Conservation (phyloP, 768 basidiomycete genomes). For the Trametes gibbosa region DNA sequence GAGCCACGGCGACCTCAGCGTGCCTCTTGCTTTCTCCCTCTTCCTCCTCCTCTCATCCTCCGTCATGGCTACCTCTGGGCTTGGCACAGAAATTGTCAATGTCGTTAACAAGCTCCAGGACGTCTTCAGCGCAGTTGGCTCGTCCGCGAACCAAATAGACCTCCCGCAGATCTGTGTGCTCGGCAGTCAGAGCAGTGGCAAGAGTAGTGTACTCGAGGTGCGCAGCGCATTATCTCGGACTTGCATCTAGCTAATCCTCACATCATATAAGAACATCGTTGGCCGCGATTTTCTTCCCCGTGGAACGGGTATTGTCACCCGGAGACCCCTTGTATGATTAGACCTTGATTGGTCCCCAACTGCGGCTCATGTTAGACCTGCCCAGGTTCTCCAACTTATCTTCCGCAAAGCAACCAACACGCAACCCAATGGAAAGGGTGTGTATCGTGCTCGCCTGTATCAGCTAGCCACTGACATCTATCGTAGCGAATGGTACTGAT, state of each 20-base stretch:
- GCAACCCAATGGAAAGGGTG: conserved; percentile 46
- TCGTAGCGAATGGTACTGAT: conserved; percentile 39
- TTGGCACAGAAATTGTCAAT: conserved; percentile 78
- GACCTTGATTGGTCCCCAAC: not conserved
- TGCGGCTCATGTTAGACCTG: not conserved
- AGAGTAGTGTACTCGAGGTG: conserved; percentile 91
- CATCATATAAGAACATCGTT: conserved; percentile 76
- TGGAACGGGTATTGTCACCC: conserved; percentile 97
- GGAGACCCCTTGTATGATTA: conserved; percentile 81
- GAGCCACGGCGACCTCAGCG: not conserved
- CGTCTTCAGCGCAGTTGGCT: conserved; percentile 83
- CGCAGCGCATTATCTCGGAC: conserved; percentile 17
- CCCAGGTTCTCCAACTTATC: conserved; percentile 90
- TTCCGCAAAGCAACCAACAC: conserved; percentile 62
- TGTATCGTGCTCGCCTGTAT: conserved; percentile 21
- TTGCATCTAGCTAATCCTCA: not conserved
- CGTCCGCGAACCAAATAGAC: conserved; percentile 77
- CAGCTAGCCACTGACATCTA: not conserved
- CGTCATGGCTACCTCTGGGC: conserved; percentile 46
- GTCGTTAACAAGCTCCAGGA: conserved; percentile 90
- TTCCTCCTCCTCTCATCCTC: conserved; percentile 1
- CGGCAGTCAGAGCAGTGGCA: conserved; percentile 89
- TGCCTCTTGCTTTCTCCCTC: not conserved
- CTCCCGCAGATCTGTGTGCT: conserved; percentile 90
- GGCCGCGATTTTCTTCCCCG: conserved; percentile 98